Conservation (phyloP, 495 filamentous ascomycete species). For the Neohortaea acidophila region DNA sequence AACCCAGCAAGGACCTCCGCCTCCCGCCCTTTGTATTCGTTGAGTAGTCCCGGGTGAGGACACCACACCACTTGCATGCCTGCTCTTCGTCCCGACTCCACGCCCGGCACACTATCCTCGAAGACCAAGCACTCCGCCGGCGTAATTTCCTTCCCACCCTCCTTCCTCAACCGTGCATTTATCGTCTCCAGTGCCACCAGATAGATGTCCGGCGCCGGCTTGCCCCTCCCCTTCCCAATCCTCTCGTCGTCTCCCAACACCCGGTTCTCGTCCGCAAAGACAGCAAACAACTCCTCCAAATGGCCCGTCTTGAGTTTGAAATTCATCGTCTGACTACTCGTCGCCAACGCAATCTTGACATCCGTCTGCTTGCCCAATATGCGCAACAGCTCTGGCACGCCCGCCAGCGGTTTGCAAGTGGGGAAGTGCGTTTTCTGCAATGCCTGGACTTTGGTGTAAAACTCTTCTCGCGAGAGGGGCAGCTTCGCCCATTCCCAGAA, state of each 20-base stretch:
- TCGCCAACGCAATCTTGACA: conserved; percentile 76
- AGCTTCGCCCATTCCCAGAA: conserved; percentile 78
- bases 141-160: conserved; percentile 43
- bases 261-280: conserved; percentile 50
- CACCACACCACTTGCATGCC: conserved; percentile 94
- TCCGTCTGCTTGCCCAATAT: conserved; percentile 32
- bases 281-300: conserved; percentile 47
- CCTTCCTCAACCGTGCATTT: conserved; percentile 53
- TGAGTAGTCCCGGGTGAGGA: conserved; percentile 66
- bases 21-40: conserved; percentile 61
- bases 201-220: conserved; percentile 92
- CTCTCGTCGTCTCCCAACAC: conserved; percentile 79
- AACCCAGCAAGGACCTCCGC: conserved; percentile 69
- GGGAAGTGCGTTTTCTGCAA: conserved; percentile 63
- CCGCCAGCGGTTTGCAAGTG: conserved; percentile 56
- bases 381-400: conserved; percentile 52
- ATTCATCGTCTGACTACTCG: conserved; percentile 53
- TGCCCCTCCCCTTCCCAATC: conserved; percentile 66
- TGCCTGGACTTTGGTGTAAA: conserved; percentile 36
- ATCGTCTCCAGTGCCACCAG: conserved; percentile 71
- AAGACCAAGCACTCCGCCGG: conserved; percentile 92
- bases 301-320: conserved; percentile 70
- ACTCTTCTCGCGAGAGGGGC: conserved; percentile 54
- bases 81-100: conserved; percentile 77
- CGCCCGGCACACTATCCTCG: conserved; percentile 84